Evolutionary conservation across 2,329 filamentous ascomycete species (phyloP), one percentile per base, ranked within the genome.

Genomic region (Sarocladium brachiariae): DNA sequence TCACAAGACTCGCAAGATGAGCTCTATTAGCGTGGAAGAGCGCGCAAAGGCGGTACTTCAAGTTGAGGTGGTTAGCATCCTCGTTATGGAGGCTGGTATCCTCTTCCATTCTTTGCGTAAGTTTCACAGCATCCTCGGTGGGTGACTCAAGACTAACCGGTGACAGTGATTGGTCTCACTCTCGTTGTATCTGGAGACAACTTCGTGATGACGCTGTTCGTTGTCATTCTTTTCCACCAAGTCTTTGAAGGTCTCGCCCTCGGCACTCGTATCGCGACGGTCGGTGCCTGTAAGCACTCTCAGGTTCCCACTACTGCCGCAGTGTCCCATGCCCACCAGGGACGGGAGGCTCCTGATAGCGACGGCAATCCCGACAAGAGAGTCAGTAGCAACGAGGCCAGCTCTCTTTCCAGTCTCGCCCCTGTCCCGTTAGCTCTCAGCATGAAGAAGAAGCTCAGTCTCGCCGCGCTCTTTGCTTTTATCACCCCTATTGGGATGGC

Each of bases 401-500:
- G 45, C 14, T 35, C 52, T 2, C 38, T 52, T 2, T 53, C 53
- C 2, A 49, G 56, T 10, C 53, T 49, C 18, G 41, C 53, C 50
- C 52, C 56, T 4, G 54, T 55, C 2, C 52, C 52, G 11, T 35
- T 41, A 10, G 57, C 56, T 14, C 56, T 76, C 25, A 62, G 69
- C 8, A 63, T 73, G 59, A 56, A 57, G 52, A 72, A 72, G 54
- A 86, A 89, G 61, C 65, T 82, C 2, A 54, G 80, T 11, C 81
- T 91, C 68, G 85, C 77, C 0, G 56, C 65, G 1, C 72, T 76
- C 0, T 91, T 89, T 58, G 78, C 84, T 0, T 68, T 89, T 23
- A 81, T 88, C 50, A 91, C 87, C 0, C 87, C 87, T 0, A 70
- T 89, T 25, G 87, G 87, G 10, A 91, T 91, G 86, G 85, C 82